A percentile compares a stretch with the other conserved stretches of the same genome.
These are phyloP conservation scores for Malus hybrid DNA, from an alignment of 331 rosid genomes.

Conservation along the genomic window DNA sequence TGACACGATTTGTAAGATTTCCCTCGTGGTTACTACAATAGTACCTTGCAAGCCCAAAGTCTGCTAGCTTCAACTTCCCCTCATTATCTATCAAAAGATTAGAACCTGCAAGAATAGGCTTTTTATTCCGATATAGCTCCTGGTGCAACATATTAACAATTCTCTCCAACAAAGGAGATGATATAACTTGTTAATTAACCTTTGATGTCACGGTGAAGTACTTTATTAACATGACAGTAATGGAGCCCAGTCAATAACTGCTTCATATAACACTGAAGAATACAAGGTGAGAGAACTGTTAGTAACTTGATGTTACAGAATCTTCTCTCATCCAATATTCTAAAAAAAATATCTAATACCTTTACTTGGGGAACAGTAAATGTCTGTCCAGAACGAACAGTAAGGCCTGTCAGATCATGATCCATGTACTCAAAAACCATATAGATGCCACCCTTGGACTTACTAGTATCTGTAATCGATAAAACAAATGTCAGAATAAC, in stretches of 20 bases:
- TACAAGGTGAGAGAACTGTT: not conserved
- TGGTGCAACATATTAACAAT: not conserved
- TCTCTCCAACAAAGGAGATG: not conserved
- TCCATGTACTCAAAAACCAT: slow-evolving; percentile 91
- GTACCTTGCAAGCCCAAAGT: slow-evolving; percentile 69
- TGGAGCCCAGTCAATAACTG: slow-evolving; percentile 72
- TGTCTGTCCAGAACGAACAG: slow-evolving; percentile 72
- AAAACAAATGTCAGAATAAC: not conserved
- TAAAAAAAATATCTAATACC: slow-evolving; percentile 9
- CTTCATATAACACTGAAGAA: slow-evolving; percentile 61
- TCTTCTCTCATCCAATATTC: not conserved
- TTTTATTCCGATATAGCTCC: not conserved
- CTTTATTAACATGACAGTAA: slow-evolving; percentile 62
- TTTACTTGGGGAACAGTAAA: slow-evolving; percentile 77
- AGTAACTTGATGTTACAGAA: not conserved
- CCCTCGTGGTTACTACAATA: slow-evolving; percentile 53
- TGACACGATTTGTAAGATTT: slow-evolving; percentile 72
- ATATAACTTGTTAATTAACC: slow-evolving; percentile 24
- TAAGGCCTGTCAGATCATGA: slow-evolving; percentile 79
- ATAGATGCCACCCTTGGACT: slow-evolving; percentile 65
- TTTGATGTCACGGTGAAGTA: slow-evolving; percentile 83
- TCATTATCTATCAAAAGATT: slow-evolving; percentile 79
- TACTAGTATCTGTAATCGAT: slow-evolving; percentile 42
- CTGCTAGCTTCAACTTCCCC: slow-evolving; percentile 72
- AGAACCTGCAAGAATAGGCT: slow-evolving; percentile 44